Base-by-base conservation (phyloP, 306 rosid genomes). In the Cicer arietinum region DNA sequence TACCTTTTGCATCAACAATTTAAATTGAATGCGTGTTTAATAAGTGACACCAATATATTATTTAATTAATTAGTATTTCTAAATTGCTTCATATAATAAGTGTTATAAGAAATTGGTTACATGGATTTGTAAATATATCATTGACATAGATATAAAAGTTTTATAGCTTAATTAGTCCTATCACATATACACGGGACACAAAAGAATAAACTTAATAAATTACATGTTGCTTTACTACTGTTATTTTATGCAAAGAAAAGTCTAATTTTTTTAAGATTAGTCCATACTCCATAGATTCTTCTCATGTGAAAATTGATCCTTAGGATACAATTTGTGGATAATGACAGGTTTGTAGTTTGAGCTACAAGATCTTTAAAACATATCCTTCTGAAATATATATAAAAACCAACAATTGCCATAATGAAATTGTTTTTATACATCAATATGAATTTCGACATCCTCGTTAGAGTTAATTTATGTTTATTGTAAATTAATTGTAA, bases 221-320 rank as follows among this genome's bases (percentile, higher is more conserved):
- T 25, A 2, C 30, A 25, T 25, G 30, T 25, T 25, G 30, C 30
- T 25, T 25, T 25, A 25, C 30, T 25, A 25, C 30, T 25, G 30
- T 25, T 25, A 25, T 25, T 25, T 25, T 25, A 25, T 25, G 30
- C 3, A 25, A 25, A 2, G 30, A 25, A 25, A 25, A 25, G 30
- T 25, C 30, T 25, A 25, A 25, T 2, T 25, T 25, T 25, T 25
- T 25, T 25, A 25, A 25, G 70, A 87, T 82, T 76, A 51, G 20
- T 72, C 54, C 25, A 46, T 76, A 51, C n/a, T 72, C 50, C 25
- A 46, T 67, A 75, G 92, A 84, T 86, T 83, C 79, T 81, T 74
- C 74, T 81, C 89, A 79, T 90, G 90, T 85, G 91, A 90, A 76
- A 68, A 69, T 18, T 51, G 73, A 81, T 70, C 74, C 1, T 77